Evolutionary conservation across 495 filamentous ascomycete species (phyloP).

Genomic region (Penicillium bialowiezense): DNA sequence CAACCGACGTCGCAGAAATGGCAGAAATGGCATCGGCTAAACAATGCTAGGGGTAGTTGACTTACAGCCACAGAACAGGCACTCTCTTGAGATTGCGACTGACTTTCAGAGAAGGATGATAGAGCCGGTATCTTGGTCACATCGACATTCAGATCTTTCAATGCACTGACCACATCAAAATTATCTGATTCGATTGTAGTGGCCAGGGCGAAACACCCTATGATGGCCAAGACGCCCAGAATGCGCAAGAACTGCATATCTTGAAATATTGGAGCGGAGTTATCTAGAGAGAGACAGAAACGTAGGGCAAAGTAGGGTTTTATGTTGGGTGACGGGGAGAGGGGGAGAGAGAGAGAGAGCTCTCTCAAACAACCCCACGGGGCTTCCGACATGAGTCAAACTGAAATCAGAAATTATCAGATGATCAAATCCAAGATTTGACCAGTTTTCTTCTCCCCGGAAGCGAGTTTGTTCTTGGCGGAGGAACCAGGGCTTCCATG

Average conservation of each 20-base stretch:
- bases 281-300: too few relatives aligned
- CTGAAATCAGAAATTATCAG: too few relatives aligned
- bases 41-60: not conserved
- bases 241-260: slow-evolving; percentile 9
- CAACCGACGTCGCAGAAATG: not conserved
- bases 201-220: slow-evolving; percentile 3
- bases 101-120: slow-evolving; percentile 3
- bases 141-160: slow-evolving; percentile 13
- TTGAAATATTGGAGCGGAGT: too few relatives aligned
- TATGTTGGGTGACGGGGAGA: too few relatives aligned
- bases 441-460: too few relatives aligned
- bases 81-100: slow-evolving; percentile 9
- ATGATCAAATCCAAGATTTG: too few relatives aligned
- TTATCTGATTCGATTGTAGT: slow-evolving; percentile 7
- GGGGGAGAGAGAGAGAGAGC: too few relatives aligned
- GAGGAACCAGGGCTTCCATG: too few relatives aligned
- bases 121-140: slow-evolving; percentile 15
- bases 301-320: too few relatives aligned
- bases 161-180: slow-evolving; percentile 14
- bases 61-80: slow-evolving; percentile 14
- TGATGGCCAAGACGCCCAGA: slow-evolving; percentile 9
- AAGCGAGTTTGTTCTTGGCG: too few relatives aligned
- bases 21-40: not conserved
- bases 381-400: too few relatives aligned
- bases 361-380: too few relatives aligned